Evolutionary conservation across 2,329 filamentous ascomycete species (phyloP), one percentile per base, ranked within the genome.

Genomic region (Calonectria pseudoreteaudii): DNA sequence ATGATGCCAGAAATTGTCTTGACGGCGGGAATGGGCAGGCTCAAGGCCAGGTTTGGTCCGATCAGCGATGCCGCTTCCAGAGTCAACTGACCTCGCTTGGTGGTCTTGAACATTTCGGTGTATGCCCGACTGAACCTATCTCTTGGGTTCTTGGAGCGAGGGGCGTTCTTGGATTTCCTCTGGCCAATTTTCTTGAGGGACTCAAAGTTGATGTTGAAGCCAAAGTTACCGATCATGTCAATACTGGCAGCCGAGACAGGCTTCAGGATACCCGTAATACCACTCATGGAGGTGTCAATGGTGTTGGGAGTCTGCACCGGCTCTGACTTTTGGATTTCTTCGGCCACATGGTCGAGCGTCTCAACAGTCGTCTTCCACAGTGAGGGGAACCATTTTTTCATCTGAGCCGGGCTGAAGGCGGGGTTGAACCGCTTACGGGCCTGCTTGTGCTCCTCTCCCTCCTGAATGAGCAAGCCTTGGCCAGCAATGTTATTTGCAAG

Each of bases 381-480:
- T 18, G 56, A 62, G 13, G 56, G 56, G 14, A 62, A 41, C 56
- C 56, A 62, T 8, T 41, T 62, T 11, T 62, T 62, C n/a, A 62
- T 62, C 34, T 62, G 56, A 1, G 56, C 56, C 7, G 56, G 56
- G 14, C 34, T 41, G 16, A 62, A 62, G 14, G 56, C 49, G 1
- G 68, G 68, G 14, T 71, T 71, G 34, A 71, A 66, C 11, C 36
- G 64, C 60, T 71, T 71, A 28, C 68, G 68, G 34, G 68, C 68
- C 49, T 71, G 68, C 36, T 71, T 71, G 60, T 71, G 68, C 16
- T 71, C 60, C 30, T 71, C 68, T 36, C 68, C 68, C 14, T 71
- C 68, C 20, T 66, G 60, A 14, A 71, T 71, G n/a, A 71, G 68
- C 49, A 71, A 58, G 60, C 68, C 68, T 31, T 71, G 68, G 18